Evolutionary conservation across 345 rosid genomes (phyloP).

Genomic region (Erysimum cheiranthoides): DNA sequence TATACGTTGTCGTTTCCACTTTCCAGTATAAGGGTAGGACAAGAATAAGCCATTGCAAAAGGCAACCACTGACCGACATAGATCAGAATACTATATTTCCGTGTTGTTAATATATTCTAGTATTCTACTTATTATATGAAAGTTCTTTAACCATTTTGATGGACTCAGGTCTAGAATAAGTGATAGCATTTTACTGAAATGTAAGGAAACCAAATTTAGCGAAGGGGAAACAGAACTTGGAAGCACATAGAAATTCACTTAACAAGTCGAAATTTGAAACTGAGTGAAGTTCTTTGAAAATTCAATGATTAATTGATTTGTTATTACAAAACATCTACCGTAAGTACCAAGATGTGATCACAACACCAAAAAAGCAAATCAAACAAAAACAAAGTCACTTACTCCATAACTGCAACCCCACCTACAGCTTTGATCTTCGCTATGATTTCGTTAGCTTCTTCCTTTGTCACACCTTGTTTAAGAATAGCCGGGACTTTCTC

Average conservation of each 20-base stretch:
- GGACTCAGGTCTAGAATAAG: no score
- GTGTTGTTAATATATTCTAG: no score
- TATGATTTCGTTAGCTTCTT: conserved; percentile 46
- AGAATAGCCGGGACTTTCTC: conserved; percentile 45
- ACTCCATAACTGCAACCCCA: conserved; percentile 50
- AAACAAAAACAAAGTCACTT: conserved; percentile 18
- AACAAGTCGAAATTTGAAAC: conserved; percentile 11
- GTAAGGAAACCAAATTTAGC: neutral
- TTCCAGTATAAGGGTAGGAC: neutral
- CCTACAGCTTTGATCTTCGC: conserved; percentile 49
- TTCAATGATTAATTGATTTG: conserved; percentile 14
- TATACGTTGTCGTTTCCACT: conserved; percentile 7
- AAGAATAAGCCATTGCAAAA: neutral
- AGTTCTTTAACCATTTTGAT: no score
- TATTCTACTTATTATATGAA: no score
- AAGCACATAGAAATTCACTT: conserved; percentile 12
- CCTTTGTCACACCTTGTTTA: conserved; percentile 49
- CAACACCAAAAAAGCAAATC: conserved; percentile 18
- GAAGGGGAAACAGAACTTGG: neutral
- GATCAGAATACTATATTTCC: no score
- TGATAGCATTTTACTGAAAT: no score
- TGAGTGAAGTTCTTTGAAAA: conserved; percentile 3
- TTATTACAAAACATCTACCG: conserved; percentile 39
- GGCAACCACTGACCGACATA: no score
- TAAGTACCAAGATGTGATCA: conserved; percentile 18